Percentiles rank a stretch among this genome's conserved stretches.
phyloP scores from a whole-genome alignment of 768 basidiomycete species.

The Suillus cothurnatus region DNA sequence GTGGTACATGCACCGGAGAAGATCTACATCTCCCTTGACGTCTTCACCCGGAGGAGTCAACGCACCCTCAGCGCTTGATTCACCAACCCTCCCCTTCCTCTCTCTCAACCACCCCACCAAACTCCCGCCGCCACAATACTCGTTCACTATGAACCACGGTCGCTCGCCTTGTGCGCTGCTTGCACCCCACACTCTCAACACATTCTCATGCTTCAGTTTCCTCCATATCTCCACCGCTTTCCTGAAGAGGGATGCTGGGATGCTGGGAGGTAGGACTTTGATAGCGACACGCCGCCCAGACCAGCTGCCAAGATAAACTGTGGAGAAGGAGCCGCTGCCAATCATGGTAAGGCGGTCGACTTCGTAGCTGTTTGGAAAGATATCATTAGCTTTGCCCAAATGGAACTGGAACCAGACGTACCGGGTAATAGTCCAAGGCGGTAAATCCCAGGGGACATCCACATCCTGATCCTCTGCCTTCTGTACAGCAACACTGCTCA shows the following conservation, averaged over 20 bases:
- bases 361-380: constrained; percentile 55
- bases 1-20: constrained; percentile 14
- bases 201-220: constrained; percentile 13
- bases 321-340: constrained; percentile 74
- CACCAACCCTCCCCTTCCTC: constrained; percentile 29
- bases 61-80: neutral
- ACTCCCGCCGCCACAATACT: neutral
- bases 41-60: neutral
- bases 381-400: neutral
- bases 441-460: constrained; percentile 40
- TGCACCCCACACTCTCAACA: constrained; percentile 19
- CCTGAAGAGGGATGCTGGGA: constrained; percentile 65
- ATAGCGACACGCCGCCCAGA: constrained; percentile 64
- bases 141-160: constrained; percentile 9
- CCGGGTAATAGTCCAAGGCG: constrained; percentile 79
- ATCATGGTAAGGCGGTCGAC: constrained; percentile 70
- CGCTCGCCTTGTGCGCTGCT: constrained; percentile 14
- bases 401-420: constrained; percentile 22
- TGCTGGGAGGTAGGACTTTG: constrained; percentile 67
- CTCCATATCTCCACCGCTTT: constrained; percentile 31
- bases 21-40: neutral
- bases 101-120: constrained; percentile 49
- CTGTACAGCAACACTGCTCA: constrained; percentile 42
- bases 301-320: constrained; percentile 81
- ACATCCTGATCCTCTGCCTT: constrained; percentile 12